Conservation (phyloP, 805 yeast genomes). For the Candida odintsovae region DNA sequence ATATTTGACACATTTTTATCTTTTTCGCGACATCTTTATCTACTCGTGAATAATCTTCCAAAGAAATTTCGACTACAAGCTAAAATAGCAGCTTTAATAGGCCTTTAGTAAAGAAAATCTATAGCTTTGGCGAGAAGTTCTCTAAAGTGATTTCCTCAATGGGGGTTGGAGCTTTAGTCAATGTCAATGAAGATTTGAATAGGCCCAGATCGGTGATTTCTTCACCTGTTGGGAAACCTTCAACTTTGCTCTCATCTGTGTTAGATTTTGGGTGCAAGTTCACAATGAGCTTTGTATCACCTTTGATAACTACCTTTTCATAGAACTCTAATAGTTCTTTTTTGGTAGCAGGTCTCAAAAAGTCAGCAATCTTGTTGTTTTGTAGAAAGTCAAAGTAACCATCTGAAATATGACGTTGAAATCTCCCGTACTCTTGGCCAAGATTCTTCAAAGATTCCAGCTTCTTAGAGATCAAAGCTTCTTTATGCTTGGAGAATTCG, state of each 20-base stretch:
- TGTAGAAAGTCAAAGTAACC: conserved; percentile 77
- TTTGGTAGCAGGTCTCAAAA: conserved; percentile 48
- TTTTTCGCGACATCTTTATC: not conserved
- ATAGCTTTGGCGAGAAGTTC: conserved; percentile 17
- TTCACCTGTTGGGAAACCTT: conserved; percentile 44
- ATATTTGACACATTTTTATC: not conserved
- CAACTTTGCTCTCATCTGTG: conserved; percentile 20
- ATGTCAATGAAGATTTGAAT: conserved; percentile 48
- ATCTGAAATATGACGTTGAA: conserved; percentile 60
- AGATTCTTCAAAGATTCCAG: conserved; percentile 71
- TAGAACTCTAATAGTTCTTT: conserved; percentile 54
- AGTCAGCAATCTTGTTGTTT: conserved; percentile 49
- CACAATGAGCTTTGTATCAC: conserved; percentile 40
- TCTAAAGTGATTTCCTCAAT: conserved; percentile 24
- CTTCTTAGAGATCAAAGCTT: conserved; percentile 60
- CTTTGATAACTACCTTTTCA: conserved; percentile 33
- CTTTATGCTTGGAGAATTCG: conserved; percentile 64
- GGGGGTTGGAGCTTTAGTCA: conserved; percentile 64
- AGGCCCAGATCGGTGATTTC: conserved; percentile 39
- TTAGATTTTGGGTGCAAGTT: conserved; percentile 51
- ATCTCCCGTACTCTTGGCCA: conserved; percentile 64
- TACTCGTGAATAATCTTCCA: not conserved
- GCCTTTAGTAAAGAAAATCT: not conserved
- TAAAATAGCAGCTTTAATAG: not conserved
- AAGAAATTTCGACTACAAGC: not conserved